phyloP scores from a whole-genome alignment of 148 eudicot genomes.

The Suaeda aralocaspica region DNA sequence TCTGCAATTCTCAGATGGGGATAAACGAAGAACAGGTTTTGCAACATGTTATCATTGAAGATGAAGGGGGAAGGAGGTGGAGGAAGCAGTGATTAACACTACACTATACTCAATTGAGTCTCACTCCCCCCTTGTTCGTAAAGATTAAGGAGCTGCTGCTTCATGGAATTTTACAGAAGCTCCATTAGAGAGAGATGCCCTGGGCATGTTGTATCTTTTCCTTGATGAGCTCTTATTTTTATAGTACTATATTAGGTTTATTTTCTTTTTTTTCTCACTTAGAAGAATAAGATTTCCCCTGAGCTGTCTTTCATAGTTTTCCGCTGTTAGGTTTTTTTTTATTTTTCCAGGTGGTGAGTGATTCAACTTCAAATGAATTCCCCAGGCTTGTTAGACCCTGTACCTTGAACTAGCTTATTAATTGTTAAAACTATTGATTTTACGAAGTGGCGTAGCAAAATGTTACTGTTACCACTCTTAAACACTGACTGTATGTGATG shows the following conservation, averaged over 20 bases:
- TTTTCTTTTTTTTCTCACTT: constrained; percentile 16
- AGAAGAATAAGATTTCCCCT: constrained; percentile 7
- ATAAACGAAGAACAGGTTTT: constrained; percentile 9
- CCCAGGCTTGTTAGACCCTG: too few relatives aligned
- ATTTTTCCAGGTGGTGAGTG: too few relatives aligned
- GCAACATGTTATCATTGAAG: background rate
- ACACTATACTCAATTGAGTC: background rate
- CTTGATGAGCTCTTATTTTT: background rate
- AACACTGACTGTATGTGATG: too few relatives aligned
- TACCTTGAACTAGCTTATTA: too few relatives aligned
- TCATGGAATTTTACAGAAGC: constrained; percentile 2
- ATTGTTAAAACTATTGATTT: too few relatives aligned
- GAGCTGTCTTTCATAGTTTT: constrained; percentile 4
- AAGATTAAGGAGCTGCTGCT: constrained; percentile 12
- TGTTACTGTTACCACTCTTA: too few relatives aligned
- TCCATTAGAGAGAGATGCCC: constrained; percentile 10
- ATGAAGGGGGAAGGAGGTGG: background rate
- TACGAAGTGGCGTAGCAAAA: too few relatives aligned
- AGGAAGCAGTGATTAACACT: background rate
- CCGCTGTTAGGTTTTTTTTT: constrained; percentile 6
- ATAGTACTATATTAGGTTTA: constrained; percentile 6
- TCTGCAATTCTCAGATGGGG: constrained; percentile 88
- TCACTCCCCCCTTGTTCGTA: background rate
- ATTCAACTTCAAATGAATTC: too few relatives aligned
- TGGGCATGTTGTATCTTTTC: background rate